Conservation (phyloP, 2,329 filamentous ascomycete genomes). For the Phyllosticta citrichinensis region DNA sequence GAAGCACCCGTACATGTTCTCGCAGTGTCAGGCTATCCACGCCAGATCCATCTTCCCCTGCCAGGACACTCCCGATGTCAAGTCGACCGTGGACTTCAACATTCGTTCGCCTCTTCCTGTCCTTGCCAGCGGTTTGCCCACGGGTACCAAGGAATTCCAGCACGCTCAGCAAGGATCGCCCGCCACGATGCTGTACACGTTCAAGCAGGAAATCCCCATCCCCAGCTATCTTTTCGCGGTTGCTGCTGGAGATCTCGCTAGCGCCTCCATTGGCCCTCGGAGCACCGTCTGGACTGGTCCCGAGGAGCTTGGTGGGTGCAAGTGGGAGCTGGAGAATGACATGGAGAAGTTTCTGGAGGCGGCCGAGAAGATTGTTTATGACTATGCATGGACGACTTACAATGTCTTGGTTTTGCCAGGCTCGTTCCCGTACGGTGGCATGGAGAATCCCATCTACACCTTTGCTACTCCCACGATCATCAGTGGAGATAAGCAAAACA, state of each 20-base stretch:
- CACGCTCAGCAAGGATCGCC: slow-evolving; percentile 43
- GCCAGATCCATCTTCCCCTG: slow-evolving; percentile 90
- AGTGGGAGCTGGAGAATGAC: slow-evolving; percentile 85
- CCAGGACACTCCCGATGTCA: slow-evolving; percentile 95
- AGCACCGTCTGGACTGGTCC: slow-evolving; percentile 81
- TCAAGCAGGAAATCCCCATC: slow-evolving; percentile 85
- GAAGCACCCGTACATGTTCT: slow-evolving; percentile 96
- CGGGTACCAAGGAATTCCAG: slow-evolving; percentile 41
- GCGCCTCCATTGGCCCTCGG: slow-evolving; percentile 75
- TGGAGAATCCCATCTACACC: slow-evolving; percentile 91
- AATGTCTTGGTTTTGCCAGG: slow-evolving; percentile 86
- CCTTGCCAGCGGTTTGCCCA: slow-evolving; percentile 75
- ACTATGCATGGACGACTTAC: slow-evolving; percentile 87
- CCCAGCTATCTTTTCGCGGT: slow-evolving; percentile 93
- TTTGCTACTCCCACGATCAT: slow-evolving; percentile 94
- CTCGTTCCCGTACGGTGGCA: slow-evolving; percentile 52
- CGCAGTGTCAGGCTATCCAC: slow-evolving; percentile 94
- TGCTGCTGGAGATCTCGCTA: slow-evolving; percentile 71
- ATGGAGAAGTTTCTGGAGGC: slow-evolving; percentile 87
- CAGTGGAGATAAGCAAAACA: slow-evolving; percentile 70
- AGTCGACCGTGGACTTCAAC: slow-evolving; percentile 86
- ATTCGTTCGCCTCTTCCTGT: slow-evolving; percentile 80
- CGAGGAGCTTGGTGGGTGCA: slow-evolving; percentile 71
- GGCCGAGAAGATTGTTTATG: slow-evolving; percentile 67
- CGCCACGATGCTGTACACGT: slow-evolving; percentile 60